Evolutionary conservation across 2,329 filamentous ascomycete species (phyloP).

Genomic region (Polytolypa hystricis): DNA sequence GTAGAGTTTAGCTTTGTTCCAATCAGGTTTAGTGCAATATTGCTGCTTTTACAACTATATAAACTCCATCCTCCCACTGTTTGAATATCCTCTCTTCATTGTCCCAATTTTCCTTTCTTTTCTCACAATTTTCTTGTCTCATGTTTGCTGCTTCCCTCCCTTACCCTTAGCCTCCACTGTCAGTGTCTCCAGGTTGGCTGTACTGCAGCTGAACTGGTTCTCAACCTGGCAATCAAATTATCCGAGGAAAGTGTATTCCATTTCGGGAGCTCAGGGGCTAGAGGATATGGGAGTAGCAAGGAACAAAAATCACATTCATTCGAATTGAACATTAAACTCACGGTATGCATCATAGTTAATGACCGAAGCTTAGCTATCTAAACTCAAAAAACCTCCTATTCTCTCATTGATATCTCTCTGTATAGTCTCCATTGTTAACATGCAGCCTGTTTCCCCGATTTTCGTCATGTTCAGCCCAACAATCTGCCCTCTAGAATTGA

Average conservation of each 20-base stretch:
- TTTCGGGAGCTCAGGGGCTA: too few relatives aligned
- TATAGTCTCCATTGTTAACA: background rate
- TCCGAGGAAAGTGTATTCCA: too few relatives aligned
- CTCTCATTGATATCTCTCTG: background rate
- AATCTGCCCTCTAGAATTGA: conserved; percentile 3
- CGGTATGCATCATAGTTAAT: too few relatives aligned
- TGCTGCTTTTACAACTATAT: background rate
- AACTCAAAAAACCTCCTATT: conserved; percentile 2
- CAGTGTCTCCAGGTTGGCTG: background rate
- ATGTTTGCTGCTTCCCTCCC: background rate
- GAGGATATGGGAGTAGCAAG: too few relatives aligned
- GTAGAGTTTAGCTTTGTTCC: background rate
- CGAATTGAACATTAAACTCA: too few relatives aligned
- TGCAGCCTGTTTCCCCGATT: background rate
- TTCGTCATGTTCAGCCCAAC: background rate
- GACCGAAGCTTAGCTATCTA: too few relatives aligned
- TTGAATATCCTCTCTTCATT: background rate
- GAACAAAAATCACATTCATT: too few relatives aligned
- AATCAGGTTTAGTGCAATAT: background rate
- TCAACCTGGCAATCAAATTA: background rate
- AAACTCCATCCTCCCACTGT: background rate
- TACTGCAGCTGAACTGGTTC: background rate
- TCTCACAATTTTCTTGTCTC: too few relatives aligned
- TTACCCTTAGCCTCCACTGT: background rate
- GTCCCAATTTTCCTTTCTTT: background rate